These are phyloP conservation scores for Alternaria hordeiaustralica DNA, from an alignment of 2,329 filamentous ascomycete genomes.

Conservation along the genomic window DNA sequence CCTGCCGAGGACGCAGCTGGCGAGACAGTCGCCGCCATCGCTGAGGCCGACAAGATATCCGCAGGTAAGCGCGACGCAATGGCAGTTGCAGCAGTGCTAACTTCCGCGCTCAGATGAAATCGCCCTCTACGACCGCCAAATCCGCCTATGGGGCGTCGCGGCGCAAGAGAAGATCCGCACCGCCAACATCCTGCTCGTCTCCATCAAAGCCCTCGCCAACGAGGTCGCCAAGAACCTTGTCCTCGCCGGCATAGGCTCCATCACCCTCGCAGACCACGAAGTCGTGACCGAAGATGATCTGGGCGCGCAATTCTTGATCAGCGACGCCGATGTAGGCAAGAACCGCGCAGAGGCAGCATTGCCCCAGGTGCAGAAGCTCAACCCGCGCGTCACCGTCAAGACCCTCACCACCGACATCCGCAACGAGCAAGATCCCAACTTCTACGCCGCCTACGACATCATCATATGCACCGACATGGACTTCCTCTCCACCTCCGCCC, in stretches of 20 bases:
- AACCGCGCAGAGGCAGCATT: constrained; percentile 84
- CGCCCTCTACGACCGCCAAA: constrained; percentile 95
- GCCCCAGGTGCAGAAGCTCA: constrained; percentile 80
- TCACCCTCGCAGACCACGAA: constrained; percentile 86
- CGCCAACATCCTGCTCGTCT: constrained; percentile 88
- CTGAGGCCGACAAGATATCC: constrained; percentile 51
- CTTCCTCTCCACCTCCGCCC: constrained; percentile 73
- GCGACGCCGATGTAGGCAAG: constrained; percentile 73
- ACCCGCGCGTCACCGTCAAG: constrained; percentile 81
- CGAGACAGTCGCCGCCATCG: constrained; percentile 47
- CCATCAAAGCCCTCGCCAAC: constrained; percentile 84
- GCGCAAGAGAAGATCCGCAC: constrained; percentile 90
- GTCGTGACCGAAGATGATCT: constrained; percentile 79
- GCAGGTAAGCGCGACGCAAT: constrained; percentile 36
- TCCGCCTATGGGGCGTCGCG: constrained; percentile 94
- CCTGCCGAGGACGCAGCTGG: constrained; percentile 44
- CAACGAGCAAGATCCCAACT: constrained; percentile 68
- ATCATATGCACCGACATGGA: constrained; percentile 89
- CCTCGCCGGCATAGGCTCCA: constrained; percentile 85
- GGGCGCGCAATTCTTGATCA: constrained; percentile 73
- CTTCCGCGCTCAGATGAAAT: constrained; percentile 74
- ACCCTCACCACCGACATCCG: constrained; percentile 71
- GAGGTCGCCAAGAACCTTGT: constrained; percentile 98
- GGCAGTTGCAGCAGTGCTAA: constrained; percentile 7
- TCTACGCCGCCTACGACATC: constrained; percentile 80